Conservation (phyloP, 23 red algal genomes). For the Gracilariopsis chorda region DNA sequence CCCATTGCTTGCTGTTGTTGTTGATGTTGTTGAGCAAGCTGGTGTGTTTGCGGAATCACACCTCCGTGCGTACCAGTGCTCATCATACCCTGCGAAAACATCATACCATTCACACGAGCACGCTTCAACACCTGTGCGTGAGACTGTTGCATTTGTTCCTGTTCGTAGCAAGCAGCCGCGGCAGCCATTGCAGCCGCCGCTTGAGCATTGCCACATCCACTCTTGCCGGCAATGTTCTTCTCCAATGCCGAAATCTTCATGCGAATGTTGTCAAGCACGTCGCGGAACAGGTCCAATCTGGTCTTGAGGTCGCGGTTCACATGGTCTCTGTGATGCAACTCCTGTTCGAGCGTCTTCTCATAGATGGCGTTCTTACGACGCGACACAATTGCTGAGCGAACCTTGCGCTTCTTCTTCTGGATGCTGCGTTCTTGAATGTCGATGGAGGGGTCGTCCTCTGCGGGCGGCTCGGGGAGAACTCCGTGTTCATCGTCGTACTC, state of each 20-base stretch:
- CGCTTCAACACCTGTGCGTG: no score
- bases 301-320: not conserved
- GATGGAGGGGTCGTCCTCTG: slow-evolving; percentile 25
- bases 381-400: slow-evolving; percentile 38
- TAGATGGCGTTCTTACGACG: slow-evolving; percentile 41
- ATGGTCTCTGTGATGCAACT: not conserved
- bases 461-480: not conserved
- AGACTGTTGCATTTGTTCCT: no score
- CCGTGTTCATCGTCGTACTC: slow-evolving; percentile 49
- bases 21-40: not conserved
- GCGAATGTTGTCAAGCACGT: slow-evolving; percentile 16
- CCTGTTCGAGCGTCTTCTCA: slow-evolving; percentile 18
- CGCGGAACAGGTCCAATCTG: not conserved
- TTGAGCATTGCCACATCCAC: no score
- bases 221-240: no score
- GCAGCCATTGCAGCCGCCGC: no score
- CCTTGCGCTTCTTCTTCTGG: slow-evolving; percentile 49
- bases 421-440: not conserved
- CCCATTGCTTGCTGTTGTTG: not conserved
- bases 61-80: no score
- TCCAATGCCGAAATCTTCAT: not conserved
- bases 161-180: no score
- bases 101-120: no score
- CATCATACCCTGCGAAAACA: no score
- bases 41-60: no score